Percentiles rank a stretch among this genome's conserved stretches.
phyloP scores from a whole-genome alignment of 257 asterid species.

The Solanum chaucha region DNA sequence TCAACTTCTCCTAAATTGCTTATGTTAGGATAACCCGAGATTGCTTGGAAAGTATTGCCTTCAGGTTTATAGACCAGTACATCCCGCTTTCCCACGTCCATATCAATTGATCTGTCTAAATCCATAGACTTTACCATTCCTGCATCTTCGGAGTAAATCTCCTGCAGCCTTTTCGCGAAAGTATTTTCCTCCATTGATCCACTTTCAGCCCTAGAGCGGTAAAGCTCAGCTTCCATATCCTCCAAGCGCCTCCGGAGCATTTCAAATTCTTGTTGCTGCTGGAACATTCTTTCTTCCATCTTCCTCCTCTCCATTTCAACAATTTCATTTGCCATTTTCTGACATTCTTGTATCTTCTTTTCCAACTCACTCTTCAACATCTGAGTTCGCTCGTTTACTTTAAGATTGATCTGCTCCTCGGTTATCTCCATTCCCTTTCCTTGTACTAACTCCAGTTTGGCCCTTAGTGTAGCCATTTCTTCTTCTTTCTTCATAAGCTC shows the following conservation, averaged over 20 bases:
- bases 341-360: conserved; percentile 50
- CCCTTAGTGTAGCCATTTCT: conserved; percentile 48
- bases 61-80: conserved; percentile 16
- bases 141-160: conserved; percentile 44
- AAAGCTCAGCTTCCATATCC: conserved; percentile 60
- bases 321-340: conserved; percentile 53
- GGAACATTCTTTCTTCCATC: conserved; percentile 56
- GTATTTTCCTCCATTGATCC: conserved; percentile 41
- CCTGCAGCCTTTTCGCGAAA: conserved; percentile 48
- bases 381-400: conserved; percentile 43
- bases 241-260: conserved; percentile 58
- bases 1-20: conserved; percentile 27
- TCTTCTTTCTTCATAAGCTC: conserved; percentile 55
- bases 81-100: conserved; percentile 37
- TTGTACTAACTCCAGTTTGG: conserved; percentile 40
- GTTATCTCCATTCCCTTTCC: conserved; percentile 17
- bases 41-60: conserved; percentile 5
- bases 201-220: conserved; percentile 35
- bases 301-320: conserved; percentile 67
- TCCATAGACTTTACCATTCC: conserved; percentile 98
- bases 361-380: conserved; percentile 47
- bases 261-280: conserved; percentile 63
- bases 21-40: conserved; percentile 12
- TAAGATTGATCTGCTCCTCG: conserved; percentile 51
- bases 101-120: conserved; percentile 58